These are phyloP conservation scores for Flaveria ramosissima DNA, from an alignment of 129 eudicot species.

Conservation along the genomic window DNA sequence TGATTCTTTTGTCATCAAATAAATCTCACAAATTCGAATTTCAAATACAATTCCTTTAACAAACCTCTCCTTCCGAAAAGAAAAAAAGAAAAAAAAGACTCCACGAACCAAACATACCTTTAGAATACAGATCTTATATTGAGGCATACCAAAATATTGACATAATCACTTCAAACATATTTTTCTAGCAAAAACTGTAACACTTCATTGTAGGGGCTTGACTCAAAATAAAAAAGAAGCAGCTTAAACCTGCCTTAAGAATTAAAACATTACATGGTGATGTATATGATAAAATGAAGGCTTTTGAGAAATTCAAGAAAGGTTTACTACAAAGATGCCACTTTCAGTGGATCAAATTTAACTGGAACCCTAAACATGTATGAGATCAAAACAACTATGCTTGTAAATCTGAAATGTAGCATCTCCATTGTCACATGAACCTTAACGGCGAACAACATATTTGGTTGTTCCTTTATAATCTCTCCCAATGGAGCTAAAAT, in stretches of 20 bases:
- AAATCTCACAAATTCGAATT: no score
- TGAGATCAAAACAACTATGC: not conserved
- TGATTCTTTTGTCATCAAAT: no score
- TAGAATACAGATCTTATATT: slow-evolving; percentile 79
- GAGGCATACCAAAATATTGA: slow-evolving; percentile 72
- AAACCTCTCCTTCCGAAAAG: no score
- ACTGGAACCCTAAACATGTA: not conserved
- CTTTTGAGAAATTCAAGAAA: not conserved
- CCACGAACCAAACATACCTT: slow-evolving; percentile 66
- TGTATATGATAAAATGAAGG: not conserved
- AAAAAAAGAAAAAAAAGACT: no score
- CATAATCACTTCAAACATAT: not conserved
- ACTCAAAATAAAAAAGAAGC: not conserved
- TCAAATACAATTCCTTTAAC: no score
- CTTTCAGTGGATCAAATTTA: not conserved
- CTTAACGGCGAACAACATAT: slow-evolving; percentile 89
- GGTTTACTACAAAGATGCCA: not conserved
- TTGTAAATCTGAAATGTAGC: not conserved
- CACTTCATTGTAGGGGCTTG: not conserved
- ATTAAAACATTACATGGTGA: not conserved
- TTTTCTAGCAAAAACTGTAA: not conserved
- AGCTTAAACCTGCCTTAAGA: not conserved
- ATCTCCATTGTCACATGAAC: slow-evolving; percentile 4
- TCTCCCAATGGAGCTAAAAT: slow-evolving; percentile 66
- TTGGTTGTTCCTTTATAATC: slow-evolving; percentile 80